Evolutionary conservation across 257 asterid species (phyloP), one percentile per base, ranked within the genome.

Genomic region (Solanum tarapatanum): DNA sequence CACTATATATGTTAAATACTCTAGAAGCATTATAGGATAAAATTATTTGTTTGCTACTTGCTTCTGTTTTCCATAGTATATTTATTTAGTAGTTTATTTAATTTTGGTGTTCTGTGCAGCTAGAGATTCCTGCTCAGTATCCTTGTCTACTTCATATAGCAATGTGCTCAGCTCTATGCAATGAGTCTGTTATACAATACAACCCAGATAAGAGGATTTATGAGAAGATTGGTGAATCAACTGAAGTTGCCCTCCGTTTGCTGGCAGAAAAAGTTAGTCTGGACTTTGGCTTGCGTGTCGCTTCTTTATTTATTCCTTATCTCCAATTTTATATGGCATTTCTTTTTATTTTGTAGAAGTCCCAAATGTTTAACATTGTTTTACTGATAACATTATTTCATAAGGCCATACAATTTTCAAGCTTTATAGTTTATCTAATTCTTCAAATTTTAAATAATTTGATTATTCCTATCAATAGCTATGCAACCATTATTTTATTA

Each of bases 221-320:
- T 87, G 99, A 97, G 90, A 97, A 97, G 92, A 97, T 97, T 90
- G 99, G 99, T 74, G 99, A 96, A 92, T 96, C 99, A n/a, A 97
- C 99, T 87, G 99, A 97, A 94, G 99, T 97, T 60, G 99, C 99
- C 30, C 99, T 97, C 68, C 96, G 99, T 55, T 98, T 97, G 77
- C 91, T 97, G 90, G 98, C 98, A 11, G 99, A 97, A 89, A 97
- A 97, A 98, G 99, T 96, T 87, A 86, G 92, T 90, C 89, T 75
- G 83, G 55, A 75, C 84, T 84, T 55, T 89, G 66, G 28, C 37
- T 87, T 43, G n/a, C 19, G 17, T 74, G 37, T 43, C 9, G 24
- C 32, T 43, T n/a, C 58, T 39, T 76, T 37, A n/a, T 76, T 75
- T 37, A 14, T 75, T 74, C 83, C 60, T 37, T 8, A 19, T 41